A percentile compares a stretch with the other conserved stretches of the same genome.
phyloP scores from a whole-genome alignment of 305 asterid genomes.

The Fraxinus ornus region DNA sequence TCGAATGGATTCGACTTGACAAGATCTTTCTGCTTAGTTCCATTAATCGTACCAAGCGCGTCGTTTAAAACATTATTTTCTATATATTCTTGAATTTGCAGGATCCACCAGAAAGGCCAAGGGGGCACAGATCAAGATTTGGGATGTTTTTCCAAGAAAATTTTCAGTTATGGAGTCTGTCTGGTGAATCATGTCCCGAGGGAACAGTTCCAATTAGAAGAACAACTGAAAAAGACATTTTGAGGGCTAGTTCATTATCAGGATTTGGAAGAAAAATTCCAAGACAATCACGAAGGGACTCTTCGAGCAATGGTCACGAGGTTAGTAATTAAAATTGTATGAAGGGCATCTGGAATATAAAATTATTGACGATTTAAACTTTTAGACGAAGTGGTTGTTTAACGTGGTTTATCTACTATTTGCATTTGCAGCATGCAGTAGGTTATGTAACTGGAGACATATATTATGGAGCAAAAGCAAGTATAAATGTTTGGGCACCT shows the following conservation, averaged over 20 bases:
- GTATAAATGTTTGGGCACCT: conserved; percentile 89
- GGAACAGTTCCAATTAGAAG: conserved; percentile 49
- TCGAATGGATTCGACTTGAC: not conserved
- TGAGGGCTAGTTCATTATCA: conserved; percentile 41
- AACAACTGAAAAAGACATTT: conserved; percentile 40
- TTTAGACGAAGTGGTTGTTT: not conserved
- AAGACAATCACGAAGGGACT: conserved; percentile 42
- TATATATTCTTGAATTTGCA: not conserved
- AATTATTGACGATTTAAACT: not conserved
- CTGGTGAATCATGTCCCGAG: conserved; percentile 42
- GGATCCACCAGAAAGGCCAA: conserved; percentile 23
- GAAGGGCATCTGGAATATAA: not conserved
- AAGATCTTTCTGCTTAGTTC: not conserved
- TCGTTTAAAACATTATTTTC: not conserved
- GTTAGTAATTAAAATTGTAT: conserved; percentile 9
- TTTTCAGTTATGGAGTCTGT: conserved; percentile 28
- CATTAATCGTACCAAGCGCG: not conserved
- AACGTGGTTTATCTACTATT: not conserved
- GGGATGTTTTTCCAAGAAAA: not conserved
- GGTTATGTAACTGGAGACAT: conserved; percentile 83
- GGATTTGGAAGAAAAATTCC: conserved; percentile 49
- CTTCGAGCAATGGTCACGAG: conserved; percentile 55
- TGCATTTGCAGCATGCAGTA: conserved; percentile 70
- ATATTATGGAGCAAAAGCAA: conserved; percentile 89
- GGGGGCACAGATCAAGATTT: not conserved